Evolutionary conservation across 129 eudicot genomes (phyloP), one percentile per base, ranked within the genome.

Genomic region (Centaurea solstitialis): DNA sequence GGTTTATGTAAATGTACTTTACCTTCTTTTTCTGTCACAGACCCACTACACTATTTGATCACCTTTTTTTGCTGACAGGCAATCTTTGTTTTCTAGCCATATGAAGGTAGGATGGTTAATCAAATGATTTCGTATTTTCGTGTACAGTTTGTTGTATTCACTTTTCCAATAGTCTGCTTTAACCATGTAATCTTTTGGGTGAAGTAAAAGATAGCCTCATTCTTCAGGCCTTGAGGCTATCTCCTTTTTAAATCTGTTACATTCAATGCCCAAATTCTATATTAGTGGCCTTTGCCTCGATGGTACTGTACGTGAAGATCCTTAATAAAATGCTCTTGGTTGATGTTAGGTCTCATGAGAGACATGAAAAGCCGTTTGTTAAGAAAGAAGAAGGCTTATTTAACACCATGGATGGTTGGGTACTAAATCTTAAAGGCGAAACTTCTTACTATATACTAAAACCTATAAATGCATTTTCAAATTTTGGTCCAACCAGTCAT

Each of bases 1-100:
- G 45, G 43, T 69, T 26, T 68, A 33, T 26, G 73, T 68, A 68
- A 15, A 5, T 69, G 43, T 15, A 69, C 22, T 15, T 69, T n/a
- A 69, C 22, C 73, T 69, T 69, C 38, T 69, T 69, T 69, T 69
- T 69, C 73, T 17, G 45, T 69, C 73, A 67, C 15, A 69, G 24
- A 68, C 35, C 17, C 35, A 30, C 23, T 11, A 30, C 17, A n/a
- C 23, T 61, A 61, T n/a, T 61, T 61, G 68, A n/a, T 59, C 11
- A 59, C 6, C 6, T 18, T 7, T n/a, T n/a, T 61, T 6, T 50
- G 62, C 18, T 33, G 20, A 50, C 5, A 50, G 62, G 20, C 62
- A 15, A 50, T 50, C 59, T 11, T 4, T 47, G 59, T 47, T 47
- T 47, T 43, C 57, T 45, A 45, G 57, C 12, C 18, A 57, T 57